Evolutionary conservation across 1,284 basidiomycete genomes (phyloP), one percentile per base, ranked within the genome.

Genomic region (Pascua sp.): DNA sequence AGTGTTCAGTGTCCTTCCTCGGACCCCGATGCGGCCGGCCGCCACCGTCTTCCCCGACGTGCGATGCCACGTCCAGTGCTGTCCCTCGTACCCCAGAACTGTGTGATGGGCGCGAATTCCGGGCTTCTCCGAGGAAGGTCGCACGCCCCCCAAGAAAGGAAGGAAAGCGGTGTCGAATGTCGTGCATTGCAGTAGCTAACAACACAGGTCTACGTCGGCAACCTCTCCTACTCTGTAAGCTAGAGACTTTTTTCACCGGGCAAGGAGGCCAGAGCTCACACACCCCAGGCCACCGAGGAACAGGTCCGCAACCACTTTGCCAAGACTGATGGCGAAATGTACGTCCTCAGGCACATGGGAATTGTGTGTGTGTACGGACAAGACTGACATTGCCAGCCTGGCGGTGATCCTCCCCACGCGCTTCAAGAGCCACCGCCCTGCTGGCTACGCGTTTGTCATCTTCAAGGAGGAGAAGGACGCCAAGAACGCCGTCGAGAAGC

Each of bases 371-470:
- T 7, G 24, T 16, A 8, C 37, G 42, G 13, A 7, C 4, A 32
- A 15, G 43, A 40, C 58, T 60, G 49, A 55, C 55, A 5, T 13
- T 32, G 18, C 15, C 58, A 77, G 74, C 59, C 43, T 63, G 47
- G 61, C 65, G 24, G 65, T 77, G 51, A 63, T 63, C 40, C 64
- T 77, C 37, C 73, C 72, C 13, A 63, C 61, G 40, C 69, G 66
- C 47, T 71, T 69, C 68, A 63, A 60, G 62, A 66, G 66, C 58
- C 62, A 64, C 56, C 66, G 71, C 49, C 70, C 73, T 16, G 67
- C 90, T 70, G 91, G 91, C 61, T 95, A 92, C 80, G 92, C 91
- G 66, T 95, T 95, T 75, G 90, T 93, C 75, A 85, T 88, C 63
- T 84, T 91, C 78, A 81, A 83, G 73, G 87, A 84, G 73, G 82